phyloP scores from a whole-genome alignment of 306 rosid species.

The Arachis hypogaea region DNA sequence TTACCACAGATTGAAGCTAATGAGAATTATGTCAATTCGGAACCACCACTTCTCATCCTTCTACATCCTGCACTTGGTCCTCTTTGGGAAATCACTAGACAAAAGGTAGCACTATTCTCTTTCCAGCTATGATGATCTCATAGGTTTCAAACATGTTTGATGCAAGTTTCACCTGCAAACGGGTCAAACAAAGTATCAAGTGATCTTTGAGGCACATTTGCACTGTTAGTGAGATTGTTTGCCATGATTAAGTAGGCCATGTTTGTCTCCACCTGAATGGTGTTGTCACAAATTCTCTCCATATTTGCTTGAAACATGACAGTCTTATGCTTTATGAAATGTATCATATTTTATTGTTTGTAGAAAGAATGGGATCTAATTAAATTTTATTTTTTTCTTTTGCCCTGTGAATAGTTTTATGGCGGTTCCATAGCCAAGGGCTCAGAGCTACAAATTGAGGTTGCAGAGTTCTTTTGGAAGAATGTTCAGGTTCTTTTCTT shows the following conservation, averaged over 20 bases:
- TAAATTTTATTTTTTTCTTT: constrained; percentile 21
- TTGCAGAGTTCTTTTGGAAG: constrained; percentile 88
- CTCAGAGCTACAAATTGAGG: constrained; percentile 91
- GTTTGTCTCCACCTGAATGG: background rate
- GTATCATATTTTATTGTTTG: constrained; percentile 31
- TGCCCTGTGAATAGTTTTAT: constrained; percentile 54
- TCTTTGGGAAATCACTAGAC: constrained; percentile 93
- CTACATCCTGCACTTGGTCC: constrained; percentile 98
- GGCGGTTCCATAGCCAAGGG: constrained; percentile 87
- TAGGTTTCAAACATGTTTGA: background rate
- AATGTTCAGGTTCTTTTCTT: constrained; percentile 75
- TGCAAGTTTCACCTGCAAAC: constrained; percentile 10
- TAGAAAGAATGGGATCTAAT: constrained; percentile 31
- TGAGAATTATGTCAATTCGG: constrained; percentile 72
- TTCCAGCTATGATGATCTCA: background rate
- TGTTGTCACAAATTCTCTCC: constrained; percentile 6
- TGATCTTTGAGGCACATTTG: background rate
- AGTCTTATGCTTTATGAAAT: constrained; percentile 12
- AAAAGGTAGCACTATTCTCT: constrained; percentile 57
- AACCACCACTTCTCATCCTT: constrained; percentile 92
- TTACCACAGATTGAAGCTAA: constrained; percentile 73
- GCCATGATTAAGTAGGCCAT: constrained; percentile 18
- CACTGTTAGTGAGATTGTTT: constrained; percentile 19
- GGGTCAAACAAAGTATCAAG: constrained; percentile 24
- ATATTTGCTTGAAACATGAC: constrained; percentile 23